These are phyloP conservation scores for Tarenaya hassleriana DNA, from an alignment of 345 rosid genomes.

Conservation along the genomic window DNA sequence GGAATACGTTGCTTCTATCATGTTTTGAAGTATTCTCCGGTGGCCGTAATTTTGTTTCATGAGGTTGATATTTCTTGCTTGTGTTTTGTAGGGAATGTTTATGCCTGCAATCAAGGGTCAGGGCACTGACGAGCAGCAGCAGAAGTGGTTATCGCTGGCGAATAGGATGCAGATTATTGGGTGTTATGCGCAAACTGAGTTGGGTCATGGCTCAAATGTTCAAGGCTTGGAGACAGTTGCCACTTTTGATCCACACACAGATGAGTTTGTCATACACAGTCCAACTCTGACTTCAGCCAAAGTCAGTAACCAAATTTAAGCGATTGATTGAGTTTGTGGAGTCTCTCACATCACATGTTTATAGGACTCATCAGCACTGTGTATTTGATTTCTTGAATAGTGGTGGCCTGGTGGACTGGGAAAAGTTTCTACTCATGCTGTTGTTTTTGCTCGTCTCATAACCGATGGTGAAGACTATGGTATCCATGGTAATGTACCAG, in stretches of 20 bases:
- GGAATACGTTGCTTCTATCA: no score
- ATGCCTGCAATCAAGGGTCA: constrained; percentile 92
- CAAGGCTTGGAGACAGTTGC: constrained; percentile 99
- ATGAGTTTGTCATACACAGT: constrained; percentile 82
- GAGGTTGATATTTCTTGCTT: constrained; percentile 2
- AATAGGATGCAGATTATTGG: constrained; percentile 94
- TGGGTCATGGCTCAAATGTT: constrained; percentile 98
- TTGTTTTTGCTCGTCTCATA: constrained; percentile 87
- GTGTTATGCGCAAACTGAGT: constrained; percentile 98
- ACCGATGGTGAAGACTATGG: constrained; percentile 73
- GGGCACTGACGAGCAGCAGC: constrained; percentile 92
- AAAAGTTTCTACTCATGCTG: constrained; percentile 81
- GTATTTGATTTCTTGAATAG: constrained; percentile 32
- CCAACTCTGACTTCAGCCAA: constrained; percentile 93
- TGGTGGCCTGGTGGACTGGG: constrained; percentile 99
- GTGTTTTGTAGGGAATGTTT: constrained; percentile 88
- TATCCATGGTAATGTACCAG: constrained; percentile 70
- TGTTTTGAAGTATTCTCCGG: neutral
- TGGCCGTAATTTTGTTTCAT: neutral
- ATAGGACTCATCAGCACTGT: constrained; percentile 4
- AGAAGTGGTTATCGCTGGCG: constrained; percentile 91
- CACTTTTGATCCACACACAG: constrained; percentile 85
- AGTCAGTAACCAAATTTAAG: no score
- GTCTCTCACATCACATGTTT: constrained; percentile 1
- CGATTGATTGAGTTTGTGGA: no score